Evolutionary conservation across 495 filamentous ascomycete genomes (phyloP).

Genomic region (Bathelium albidoporum): DNA sequence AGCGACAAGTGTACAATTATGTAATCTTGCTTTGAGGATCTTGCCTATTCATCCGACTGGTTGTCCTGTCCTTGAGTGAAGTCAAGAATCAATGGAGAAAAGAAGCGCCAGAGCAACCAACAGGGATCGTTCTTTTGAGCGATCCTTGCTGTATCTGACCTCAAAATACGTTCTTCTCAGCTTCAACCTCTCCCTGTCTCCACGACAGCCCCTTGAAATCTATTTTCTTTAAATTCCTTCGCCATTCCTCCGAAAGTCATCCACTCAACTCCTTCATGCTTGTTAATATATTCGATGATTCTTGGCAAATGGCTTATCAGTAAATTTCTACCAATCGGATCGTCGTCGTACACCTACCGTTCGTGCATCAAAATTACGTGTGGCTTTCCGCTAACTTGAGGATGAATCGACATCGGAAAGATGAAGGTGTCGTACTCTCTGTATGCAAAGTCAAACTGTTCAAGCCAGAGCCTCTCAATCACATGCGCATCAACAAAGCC

Average conservation of each 20-base stretch:
- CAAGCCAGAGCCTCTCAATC: slow-evolving; percentile 32
- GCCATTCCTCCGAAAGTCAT: slow-evolving; percentile 61
- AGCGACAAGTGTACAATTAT: neutral
- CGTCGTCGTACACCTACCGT: slow-evolving; percentile 32
- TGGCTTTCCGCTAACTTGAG: slow-evolving; percentile 55
- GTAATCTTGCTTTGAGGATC: neutral
- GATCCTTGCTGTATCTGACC: neutral
- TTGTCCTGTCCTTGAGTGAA: no score
- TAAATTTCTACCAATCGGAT: slow-evolving; percentile 28
- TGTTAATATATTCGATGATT: slow-evolving; percentile 63
- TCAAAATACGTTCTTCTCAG: neutral
- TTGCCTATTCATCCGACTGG: no score
- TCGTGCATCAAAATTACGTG: slow-evolving; percentile 61
- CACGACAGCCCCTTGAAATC: slow-evolving; percentile 19
- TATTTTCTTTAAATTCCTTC: slow-evolving; percentile 49
- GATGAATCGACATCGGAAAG: slow-evolving; percentile 62
- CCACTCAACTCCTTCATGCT: slow-evolving; percentile 66
- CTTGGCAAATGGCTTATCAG: slow-evolving; percentile 18
- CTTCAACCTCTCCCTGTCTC: neutral
- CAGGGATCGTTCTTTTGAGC: neutral
- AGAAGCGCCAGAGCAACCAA: no score
- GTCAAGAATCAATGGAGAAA: no score
- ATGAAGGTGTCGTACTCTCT: slow-evolving; percentile 60
- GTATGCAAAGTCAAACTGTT: slow-evolving; percentile 64
- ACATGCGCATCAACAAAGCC: slow-evolving; percentile 43